Evolutionary conservation across 768 basidiomycete genomes (phyloP).

Genomic region (Saitozyma sp.): DNA sequence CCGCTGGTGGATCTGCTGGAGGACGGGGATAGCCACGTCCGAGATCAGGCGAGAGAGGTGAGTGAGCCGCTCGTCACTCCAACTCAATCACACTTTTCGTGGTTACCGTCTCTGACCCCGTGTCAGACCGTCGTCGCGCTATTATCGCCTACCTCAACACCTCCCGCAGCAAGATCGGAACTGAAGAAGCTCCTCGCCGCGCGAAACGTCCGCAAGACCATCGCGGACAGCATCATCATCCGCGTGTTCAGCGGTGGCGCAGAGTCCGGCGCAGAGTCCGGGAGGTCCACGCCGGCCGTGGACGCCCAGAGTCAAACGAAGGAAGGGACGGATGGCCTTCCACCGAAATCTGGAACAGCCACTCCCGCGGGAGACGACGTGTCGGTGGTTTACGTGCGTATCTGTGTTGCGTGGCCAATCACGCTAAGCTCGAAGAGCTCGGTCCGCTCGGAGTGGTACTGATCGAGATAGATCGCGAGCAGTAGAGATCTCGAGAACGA

Average conservation of each 20-base stretch:
- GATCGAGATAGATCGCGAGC: slow-evolving; percentile 64
- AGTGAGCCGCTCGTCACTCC: slow-evolving; percentile 6
- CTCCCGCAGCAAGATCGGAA: slow-evolving; percentile 84
- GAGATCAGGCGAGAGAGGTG: slow-evolving; percentile 68
- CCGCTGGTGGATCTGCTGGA: slow-evolving; percentile 80
- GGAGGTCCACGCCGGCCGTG: neutral
- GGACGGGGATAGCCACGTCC: slow-evolving; percentile 85
- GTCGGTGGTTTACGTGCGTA: slow-evolving; percentile 34
- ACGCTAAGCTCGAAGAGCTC: neutral
- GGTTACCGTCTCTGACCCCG: neutral
- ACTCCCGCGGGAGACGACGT: slow-evolving; percentile 31
- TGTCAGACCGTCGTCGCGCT: slow-evolving; percentile 69
- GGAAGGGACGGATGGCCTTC: neutral
- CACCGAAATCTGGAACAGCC: slow-evolving; percentile 1
- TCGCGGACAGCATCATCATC: slow-evolving; percentile 72
- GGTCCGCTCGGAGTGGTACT: neutral
- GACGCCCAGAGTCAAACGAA: neutral
- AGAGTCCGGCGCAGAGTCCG: slow-evolving; percentile 6
- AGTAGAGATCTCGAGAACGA: slow-evolving; percentile 80
- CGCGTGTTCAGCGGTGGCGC: slow-evolving; percentile 28
- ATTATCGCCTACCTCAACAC: slow-evolving; percentile 78
- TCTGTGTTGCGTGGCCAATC: neutral
- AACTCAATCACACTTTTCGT: neutral
- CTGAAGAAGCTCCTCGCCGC: slow-evolving; percentile 82
- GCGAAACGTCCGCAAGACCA: slow-evolving; percentile 80